phyloP scores from a whole-genome alignment of 164 flowering plant species.

The Vitis rupestris region DNA sequence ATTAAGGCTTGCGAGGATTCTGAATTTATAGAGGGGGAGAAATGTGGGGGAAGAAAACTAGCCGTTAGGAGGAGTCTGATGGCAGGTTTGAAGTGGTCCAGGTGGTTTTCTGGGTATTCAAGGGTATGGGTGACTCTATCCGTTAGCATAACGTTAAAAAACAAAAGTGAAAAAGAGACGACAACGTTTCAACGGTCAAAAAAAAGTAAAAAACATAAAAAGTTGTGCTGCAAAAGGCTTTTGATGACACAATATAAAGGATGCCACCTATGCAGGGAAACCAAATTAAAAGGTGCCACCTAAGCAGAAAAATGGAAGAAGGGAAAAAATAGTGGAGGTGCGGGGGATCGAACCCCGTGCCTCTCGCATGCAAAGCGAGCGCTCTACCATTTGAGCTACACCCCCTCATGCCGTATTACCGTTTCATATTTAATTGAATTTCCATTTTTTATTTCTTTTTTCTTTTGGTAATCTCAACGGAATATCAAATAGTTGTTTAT shows the following conservation, averaged over 20 bases:
- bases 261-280: no score
- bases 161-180: neutral
- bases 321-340: constrained; percentile 48
- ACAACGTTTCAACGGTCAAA: neutral
- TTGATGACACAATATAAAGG: no score
- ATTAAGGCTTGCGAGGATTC: neutral
- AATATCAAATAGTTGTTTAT: no score
- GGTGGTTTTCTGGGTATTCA: neutral
- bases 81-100: neutral
- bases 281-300: no score
- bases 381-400: constrained; percentile 98
- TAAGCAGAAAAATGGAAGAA: no score
- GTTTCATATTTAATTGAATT: no score
- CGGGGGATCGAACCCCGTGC: constrained; percentile 92
- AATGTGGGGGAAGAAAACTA: neutral
- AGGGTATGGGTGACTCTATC: neutral
- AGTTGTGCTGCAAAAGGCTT: neutral
- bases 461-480: no score
- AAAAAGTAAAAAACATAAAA: neutral
- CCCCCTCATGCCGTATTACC: constrained; percentile 36
- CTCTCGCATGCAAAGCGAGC: constrained; percentile 99
- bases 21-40: neutral
- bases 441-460: no score
- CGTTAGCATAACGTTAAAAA: neutral
- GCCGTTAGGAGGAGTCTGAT: constrained; percentile 4